Conservation (phyloP, 2,329 filamentous ascomycete genomes). For the Exophiala calicioides region DNA sequence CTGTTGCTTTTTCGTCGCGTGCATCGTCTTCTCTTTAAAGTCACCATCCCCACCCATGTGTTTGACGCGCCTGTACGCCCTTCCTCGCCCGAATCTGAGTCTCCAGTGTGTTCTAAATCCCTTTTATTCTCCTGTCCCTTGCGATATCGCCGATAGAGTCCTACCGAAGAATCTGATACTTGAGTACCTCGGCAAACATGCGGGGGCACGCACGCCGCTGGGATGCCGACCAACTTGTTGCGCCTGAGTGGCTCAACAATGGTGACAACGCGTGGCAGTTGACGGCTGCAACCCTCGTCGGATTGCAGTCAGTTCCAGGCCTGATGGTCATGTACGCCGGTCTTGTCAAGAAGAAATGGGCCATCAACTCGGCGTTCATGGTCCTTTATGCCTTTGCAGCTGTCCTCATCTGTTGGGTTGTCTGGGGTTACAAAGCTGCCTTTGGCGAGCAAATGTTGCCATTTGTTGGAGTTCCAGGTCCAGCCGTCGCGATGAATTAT, state of each 20-base stretch:
- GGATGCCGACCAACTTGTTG: conserved; percentile 27
- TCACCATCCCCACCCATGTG: background rate
- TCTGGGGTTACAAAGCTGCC: conserved; percentile 52
- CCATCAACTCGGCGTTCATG: conserved; percentile 55
- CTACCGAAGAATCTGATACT: too few species aligned
- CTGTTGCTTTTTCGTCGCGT: conserved; percentile 20
- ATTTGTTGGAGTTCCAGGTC: conserved; percentile 51
- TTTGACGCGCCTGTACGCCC: conserved; percentile 3
- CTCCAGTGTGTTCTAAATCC: too few species aligned
- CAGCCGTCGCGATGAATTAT: conserved; percentile 47
- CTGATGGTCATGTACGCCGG: conserved; percentile 54
- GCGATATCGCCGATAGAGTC: too few species aligned
- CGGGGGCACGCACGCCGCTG: too few species aligned
- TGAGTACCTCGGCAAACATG: too few species aligned
- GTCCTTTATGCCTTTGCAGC: conserved; percentile 53
- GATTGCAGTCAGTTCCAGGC: conserved; percentile 52
- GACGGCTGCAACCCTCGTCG: conserved; percentile 53
- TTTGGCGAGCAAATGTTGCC: conserved; percentile 54
- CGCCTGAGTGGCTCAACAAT: conserved; percentile 41
- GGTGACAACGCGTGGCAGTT: conserved; percentile 58
- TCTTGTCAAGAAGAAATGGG: conserved; percentile 49
- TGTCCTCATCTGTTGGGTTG: conserved; percentile 52
- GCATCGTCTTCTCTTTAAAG: conserved; percentile 10
- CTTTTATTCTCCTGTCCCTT: too few species aligned
- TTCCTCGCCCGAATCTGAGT: background rate